Percentiles rank a stretch among this genome's conserved stretches.
These are phyloP conservation scores for Fraxinus americana DNA, from an alignment of 257 asterid species.

Conservation along the genomic window DNA sequence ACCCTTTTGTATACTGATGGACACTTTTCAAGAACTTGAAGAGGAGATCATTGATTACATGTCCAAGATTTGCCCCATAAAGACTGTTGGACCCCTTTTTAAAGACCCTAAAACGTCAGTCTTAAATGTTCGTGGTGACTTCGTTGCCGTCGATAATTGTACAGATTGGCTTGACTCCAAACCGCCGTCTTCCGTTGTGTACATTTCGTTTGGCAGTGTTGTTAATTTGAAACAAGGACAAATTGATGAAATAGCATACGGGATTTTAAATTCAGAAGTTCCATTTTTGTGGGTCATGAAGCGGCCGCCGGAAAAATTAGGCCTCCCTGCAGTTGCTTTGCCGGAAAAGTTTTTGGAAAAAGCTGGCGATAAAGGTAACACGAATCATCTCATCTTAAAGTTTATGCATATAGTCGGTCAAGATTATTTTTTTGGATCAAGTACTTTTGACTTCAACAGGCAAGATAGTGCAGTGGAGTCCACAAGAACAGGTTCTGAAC, in stretches of 20 bases:
- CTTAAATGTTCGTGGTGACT: constrained; percentile 41
- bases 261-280: constrained; percentile 50
- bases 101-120: background rate
- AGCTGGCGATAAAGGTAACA: constrained; percentile 52
- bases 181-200: constrained; percentile 57
- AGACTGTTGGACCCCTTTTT: constrained; percentile 67
- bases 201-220: constrained; percentile 75
- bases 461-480: constrained; percentile 64
- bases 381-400: background rate
- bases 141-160: constrained; percentile 47
- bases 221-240: constrained; percentile 66
- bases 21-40: constrained; percentile 68
- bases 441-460: background rate
- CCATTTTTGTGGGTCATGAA: constrained; percentile 67
- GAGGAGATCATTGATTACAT: constrained; percentile 36
- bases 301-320: constrained; percentile 38
- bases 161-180: constrained; percentile 61
- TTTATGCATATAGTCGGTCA: too few relatives aligned
- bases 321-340: constrained; percentile 29
- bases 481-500: constrained; percentile 71
- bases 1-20: constrained; percentile 61
- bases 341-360: constrained; percentile 58
- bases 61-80: constrained; percentile 54
- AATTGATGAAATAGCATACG: constrained; percentile 64
- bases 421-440: too few relatives aligned